Evolutionary conservation across 1,284 basidiomycete species (phyloP).

Genomic region (Ustilago xerochloae): DNA sequence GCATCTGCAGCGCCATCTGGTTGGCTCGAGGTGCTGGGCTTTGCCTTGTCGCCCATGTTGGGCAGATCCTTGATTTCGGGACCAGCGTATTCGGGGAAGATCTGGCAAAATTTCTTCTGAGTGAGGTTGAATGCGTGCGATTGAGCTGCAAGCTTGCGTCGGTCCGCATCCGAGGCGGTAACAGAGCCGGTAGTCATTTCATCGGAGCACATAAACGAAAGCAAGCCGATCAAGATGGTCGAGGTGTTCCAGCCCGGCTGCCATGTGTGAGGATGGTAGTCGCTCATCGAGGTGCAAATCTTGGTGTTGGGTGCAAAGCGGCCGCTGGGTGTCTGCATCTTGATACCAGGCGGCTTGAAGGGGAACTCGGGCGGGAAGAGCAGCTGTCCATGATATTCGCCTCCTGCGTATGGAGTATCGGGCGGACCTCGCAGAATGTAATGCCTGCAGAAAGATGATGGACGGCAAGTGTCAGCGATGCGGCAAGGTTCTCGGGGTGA

Average conservation of each 20-base stretch:
- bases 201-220: slow-evolving; percentile 95
- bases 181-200: slow-evolving; percentile 96
- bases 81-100: slow-evolving; percentile 63
- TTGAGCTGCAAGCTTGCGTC: slow-evolving; percentile 78
- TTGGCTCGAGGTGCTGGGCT: slow-evolving; percentile 4
- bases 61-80: slow-evolving; percentile 52
- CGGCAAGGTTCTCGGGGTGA: not conserved
- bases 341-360: slow-evolving; percentile 81
- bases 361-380: slow-evolving; percentile 78
- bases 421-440: slow-evolving; percentile 81
- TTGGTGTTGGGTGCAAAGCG: slow-evolving; percentile 92
- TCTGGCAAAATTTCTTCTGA: slow-evolving; percentile 77
- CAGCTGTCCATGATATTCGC: slow-evolving; percentile 82
- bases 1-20: slow-evolving; percentile 2
- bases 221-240: slow-evolving; percentile 91
- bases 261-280: slow-evolving; percentile 86
- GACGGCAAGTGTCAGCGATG: not conserved
- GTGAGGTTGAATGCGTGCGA: slow-evolving; percentile 86
- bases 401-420: slow-evolving; percentile 89
- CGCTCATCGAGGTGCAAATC: slow-evolving; percentile 73
- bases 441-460: slow-evolving; percentile 68
- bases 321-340: slow-evolving; percentile 95
- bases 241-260: slow-evolving; percentile 93
- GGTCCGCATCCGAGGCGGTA: slow-evolving; percentile 81
- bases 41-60: slow-evolving; percentile 61